Evolutionary conservation across 1,284 basidiomycete genomes (phyloP), one percentile per base, ranked within the genome.

Genomic region (Microbotryum scabiosae): DNA sequence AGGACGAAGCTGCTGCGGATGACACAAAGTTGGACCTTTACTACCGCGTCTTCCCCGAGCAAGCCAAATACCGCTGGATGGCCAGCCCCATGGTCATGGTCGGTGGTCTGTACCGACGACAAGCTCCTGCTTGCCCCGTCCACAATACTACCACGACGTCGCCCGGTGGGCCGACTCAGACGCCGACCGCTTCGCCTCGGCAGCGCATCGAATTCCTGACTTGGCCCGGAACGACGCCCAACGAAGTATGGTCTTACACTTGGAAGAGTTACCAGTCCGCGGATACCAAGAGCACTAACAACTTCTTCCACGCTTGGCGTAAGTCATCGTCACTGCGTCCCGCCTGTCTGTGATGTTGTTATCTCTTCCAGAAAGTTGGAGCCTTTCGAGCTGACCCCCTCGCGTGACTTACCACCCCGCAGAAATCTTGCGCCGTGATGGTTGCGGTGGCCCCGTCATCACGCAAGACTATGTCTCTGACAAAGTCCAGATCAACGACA

Each of bases 141-240:
- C 2, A 44, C 18, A 47, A 48, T 20, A 21, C 56, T 16, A 51
- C 57, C 20, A 47, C 57, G 2, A 51, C 57, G 2, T 25, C 48
- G 28, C 18, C 54, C 3, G 25, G 28, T 14, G 53, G 12, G 1
- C 28, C 58, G 30, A 57, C 56, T 5, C 18, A 53, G 12, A 55
- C 59, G 3, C 21, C 54, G 1, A 46, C 23, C 4, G 45, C 21
- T n/a, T 51, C 54, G 1, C 32, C 62, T 5, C 55, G 65, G 1
- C 67, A 69, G 56, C 58, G 67, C 2, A 59, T 65, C 51, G 67
- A 69, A 56, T 52, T 69, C 48, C 26, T 66, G 4, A 62, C 64
- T 0, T 69, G 68, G 68, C 66, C 66, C 0, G 66, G 66, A 8
- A 64, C 68, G 0, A 21, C 52, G 0, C 56, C 63, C 12, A 62